Percentiles rank a stretch among this genome's conserved stretches.
These are phyloP conservation scores for Cercospora zeina DNA, from an alignment of 2,329 filamentous ascomycete species.

Conservation along the genomic window DNA sequence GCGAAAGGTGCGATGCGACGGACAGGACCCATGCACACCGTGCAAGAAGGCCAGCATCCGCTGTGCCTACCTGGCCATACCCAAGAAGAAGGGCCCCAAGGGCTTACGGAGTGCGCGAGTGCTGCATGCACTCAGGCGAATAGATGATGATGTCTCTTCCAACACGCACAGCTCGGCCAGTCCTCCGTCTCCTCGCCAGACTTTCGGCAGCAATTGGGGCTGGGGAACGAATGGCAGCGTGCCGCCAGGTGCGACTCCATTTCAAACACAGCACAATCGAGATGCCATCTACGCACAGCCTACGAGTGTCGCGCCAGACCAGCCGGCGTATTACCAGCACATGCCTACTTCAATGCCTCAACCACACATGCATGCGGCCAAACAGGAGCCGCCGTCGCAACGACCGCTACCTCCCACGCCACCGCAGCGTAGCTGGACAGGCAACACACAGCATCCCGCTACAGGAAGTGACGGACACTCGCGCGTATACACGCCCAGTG, in stretches of 20 bases:
- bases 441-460: slow-evolving; percentile 22
- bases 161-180: slow-evolving; percentile 27
- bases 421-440: slow-evolving; percentile 27
- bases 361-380: slow-evolving; percentile 5
- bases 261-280: slow-evolving; percentile 14
- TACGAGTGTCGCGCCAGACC: slow-evolving; percentile 32
- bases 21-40: slow-evolving; percentile 39
- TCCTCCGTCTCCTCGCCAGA: slow-evolving; percentile 30
- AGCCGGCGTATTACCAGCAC: slow-evolving; percentile 28
- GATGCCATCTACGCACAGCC: slow-evolving; percentile 23
- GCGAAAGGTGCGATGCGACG: slow-evolving; percentile 42
- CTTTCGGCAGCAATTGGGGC: slow-evolving; percentile 36
- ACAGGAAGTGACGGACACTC: slow-evolving; percentile 30
- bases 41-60: slow-evolving; percentile 41
- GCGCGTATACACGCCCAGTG: slow-evolving; percentile 28
- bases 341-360: slow-evolving; percentile 26
- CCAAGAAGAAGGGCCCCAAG: slow-evolving; percentile 44
- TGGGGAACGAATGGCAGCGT: slow-evolving; percentile 30
- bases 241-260: slow-evolving; percentile 15
- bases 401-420: slow-evolving; percentile 18
- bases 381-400: slow-evolving; percentile 21
- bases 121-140: slow-evolving; percentile 39
- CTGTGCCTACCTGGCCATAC: slow-evolving; percentile 41
- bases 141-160: slow-evolving; percentile 36
- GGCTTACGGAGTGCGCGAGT: slow-evolving; percentile 40